Percentiles rank a stretch among this genome's conserved stretches.
Conservation (phyloP, 768 basidiomycete species). For the Russula brevipes region DNA sequence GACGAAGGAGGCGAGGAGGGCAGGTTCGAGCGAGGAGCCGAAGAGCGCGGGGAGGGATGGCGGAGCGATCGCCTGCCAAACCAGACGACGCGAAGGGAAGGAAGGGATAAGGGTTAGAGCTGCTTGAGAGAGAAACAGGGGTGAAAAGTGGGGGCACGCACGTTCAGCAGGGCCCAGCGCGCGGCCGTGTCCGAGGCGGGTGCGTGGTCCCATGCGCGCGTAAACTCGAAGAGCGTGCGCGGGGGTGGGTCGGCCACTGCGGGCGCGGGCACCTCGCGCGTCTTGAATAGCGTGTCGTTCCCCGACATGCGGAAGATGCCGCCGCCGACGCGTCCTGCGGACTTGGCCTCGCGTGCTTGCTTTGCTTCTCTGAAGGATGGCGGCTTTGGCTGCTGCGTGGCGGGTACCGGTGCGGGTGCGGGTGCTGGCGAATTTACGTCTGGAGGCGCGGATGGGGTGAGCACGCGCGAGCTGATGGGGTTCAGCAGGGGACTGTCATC, state of each 20-base stretch:
- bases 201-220: slow-evolving; percentile 49
- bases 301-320: slow-evolving; percentile 70
- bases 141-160: slow-evolving; percentile 34
- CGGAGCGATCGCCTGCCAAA: slow-evolving; percentile 49
- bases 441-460: slow-evolving; percentile 6
- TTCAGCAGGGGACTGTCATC: slow-evolving; percentile 14
- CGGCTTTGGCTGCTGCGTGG: slow-evolving; percentile 20
- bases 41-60: slow-evolving; percentile 55
- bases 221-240: slow-evolving; percentile 52
- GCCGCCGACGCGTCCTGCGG: slow-evolving; percentile 48
- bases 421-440: slow-evolving; percentile 9
- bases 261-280: slow-evolving; percentile 24
- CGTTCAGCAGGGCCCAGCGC: slow-evolving; percentile 56
- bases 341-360: slow-evolving; percentile 43
- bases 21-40: slow-evolving; percentile 64
- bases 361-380: slow-evolving; percentile 56
- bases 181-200: slow-evolving; percentile 34
- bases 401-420: slow-evolving; percentile 21
- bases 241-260: not conserved
- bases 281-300: slow-evolving; percentile 50
- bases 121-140: not conserved
- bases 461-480: slow-evolving; percentile 22
- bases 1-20: slow-evolving; percentile 54
- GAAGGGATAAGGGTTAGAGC: not conserved
- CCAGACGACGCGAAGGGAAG: not conserved